phyloP scores from a whole-genome alignment of 78 protist species.

The Dictyostelium intermedium region DNA sequence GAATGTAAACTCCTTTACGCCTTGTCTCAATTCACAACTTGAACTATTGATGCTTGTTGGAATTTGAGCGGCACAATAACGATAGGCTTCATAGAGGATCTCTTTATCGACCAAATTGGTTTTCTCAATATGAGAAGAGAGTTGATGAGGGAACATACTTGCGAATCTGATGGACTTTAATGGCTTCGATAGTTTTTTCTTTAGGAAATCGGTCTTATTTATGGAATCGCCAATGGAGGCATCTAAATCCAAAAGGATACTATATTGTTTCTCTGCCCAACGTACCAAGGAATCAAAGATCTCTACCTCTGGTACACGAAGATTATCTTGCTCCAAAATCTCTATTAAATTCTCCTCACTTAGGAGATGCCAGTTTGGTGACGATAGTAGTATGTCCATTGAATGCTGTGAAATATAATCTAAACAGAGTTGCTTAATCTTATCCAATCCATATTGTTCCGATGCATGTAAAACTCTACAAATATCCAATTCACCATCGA shows the following conservation, averaged over 20 bases:
- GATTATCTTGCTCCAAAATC: slow-evolving; percentile 55
- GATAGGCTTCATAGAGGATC: slow-evolving; percentile 57
- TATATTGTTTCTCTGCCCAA: slow-evolving; percentile 70
- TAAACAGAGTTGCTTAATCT: slow-evolving; percentile 30
- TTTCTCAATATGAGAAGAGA: slow-evolving; percentile 30
- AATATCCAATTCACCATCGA: slow-evolving; percentile 66
- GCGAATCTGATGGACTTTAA: slow-evolving; percentile 57
- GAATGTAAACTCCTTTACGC: slow-evolving; percentile 35
- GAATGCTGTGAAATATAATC: slow-evolving; percentile 71
- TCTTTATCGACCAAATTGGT: slow-evolving; percentile 30
- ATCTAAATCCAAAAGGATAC: slow-evolving; percentile 9
- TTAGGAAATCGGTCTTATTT: slow-evolving; percentile 7
- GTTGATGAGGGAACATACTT: slow-evolving; percentile 62
- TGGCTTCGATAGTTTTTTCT: slow-evolving; percentile 34
- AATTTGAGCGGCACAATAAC: slow-evolving; percentile 42
- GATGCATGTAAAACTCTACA: slow-evolving; percentile 49
- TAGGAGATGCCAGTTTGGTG: slow-evolving; percentile 74
- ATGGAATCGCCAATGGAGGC: not conserved
- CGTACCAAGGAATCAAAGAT: slow-evolving; percentile 51
- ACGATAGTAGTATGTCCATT: slow-evolving; percentile 46
- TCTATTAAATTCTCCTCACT: slow-evolving; percentile 33
- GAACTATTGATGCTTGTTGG: not conserved
- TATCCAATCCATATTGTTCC: slow-evolving; percentile 45
- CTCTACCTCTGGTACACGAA: slow-evolving; percentile 71
- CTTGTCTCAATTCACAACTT: slow-evolving; percentile 17